Conservation (phyloP, 371 early-diverging fungal genomes). For the Aphelidium insulamus region DNA sequence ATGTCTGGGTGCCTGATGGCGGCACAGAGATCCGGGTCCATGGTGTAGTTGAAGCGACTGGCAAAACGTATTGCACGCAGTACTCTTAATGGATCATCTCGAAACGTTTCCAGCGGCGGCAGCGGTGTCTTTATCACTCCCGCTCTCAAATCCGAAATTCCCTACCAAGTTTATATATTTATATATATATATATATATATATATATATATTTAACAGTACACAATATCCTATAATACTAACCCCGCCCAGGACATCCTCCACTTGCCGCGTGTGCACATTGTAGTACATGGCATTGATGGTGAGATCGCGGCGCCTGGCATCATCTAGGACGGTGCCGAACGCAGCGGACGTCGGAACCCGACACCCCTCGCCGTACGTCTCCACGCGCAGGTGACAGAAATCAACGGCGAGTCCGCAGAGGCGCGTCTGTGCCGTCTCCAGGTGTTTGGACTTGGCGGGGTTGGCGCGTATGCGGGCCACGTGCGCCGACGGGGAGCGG, state of each 20-base stretch:
- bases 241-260: conserved; percentile 76
- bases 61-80: conserved; percentile 93
- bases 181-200: background rate
- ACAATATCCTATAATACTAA: conserved; percentile 4
- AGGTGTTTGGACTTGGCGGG: conserved; percentile 96
- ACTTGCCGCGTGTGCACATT: conserved; percentile 71
- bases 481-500: conserved; percentile 8
- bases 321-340: conserved; percentile 93
- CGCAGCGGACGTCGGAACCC: conserved; percentile 46
- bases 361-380: conserved; percentile 52
- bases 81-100: conserved; percentile 95
- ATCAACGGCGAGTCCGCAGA: conserved; percentile 67
- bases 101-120: conserved; percentile 73
- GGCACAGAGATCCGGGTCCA: conserved; percentile 40
- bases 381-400: conserved; percentile 94
- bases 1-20: conserved; percentile 36
- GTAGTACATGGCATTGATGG: conserved; percentile 96
- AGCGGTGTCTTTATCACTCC: conserved; percentile 81
- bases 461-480: conserved; percentile 74
- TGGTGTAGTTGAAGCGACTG: conserved; percentile 56
- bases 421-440: conserved; percentile 82
- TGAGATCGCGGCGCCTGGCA: conserved; percentile 89
- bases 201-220: background rate
- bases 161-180: conserved; percentile 13
- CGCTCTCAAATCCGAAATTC: conserved; percentile 41